Evolutionary conservation across 139 green algal species (phyloP), one percentile per base, ranked within the genome.

Genomic region (Zygnema circumcarinatum): DNA sequence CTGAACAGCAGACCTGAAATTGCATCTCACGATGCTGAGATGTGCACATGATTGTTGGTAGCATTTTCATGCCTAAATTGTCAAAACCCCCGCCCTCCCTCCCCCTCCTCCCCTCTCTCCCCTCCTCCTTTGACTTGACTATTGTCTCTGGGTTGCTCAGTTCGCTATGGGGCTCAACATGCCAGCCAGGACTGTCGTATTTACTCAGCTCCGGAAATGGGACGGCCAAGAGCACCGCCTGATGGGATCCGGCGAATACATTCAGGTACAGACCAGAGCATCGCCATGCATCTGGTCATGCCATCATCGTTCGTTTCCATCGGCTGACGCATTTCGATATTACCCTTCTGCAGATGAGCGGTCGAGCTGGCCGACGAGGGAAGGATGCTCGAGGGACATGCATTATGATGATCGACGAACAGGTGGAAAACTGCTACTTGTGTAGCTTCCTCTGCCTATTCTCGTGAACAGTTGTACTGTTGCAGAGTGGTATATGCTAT

Each of bases 81-180:
- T 72, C 54, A 72, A 72, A 72, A 25, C 25, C 54, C 25, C 54
- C 54, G 25, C 54, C 25, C 54, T 29, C 54, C 54, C 54, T 72
- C 54, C 54, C 54, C 54, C 54, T 29, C 54, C 54, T 72, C 54
- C 54, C 54, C 54, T 72, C 54, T 72, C 54, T 72, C 29, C 54
- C 54, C 54, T 29, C 29, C 29, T 72, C 25, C 29, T 72, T 29
- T 72, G 25, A 72, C 54, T 29, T 29, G 54, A 33, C 54, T 29
- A 25, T 29, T 29, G 25, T 72, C 54, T 72, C 25, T 72, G 25
- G 54, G 25, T 25, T 29, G 83, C 7, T 92, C 98, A 96, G 16
- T 99, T 99, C 93, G 95, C 96, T 73, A 99, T 98, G 95, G 97
- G 97, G 16, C 89, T 99, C 35, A 99, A 99, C 95, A 99, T 99